phyloP scores from a whole-genome alignment of 2,329 filamentous ascomycete genomes.

The Pseudogymnoascus sp. region DNA sequence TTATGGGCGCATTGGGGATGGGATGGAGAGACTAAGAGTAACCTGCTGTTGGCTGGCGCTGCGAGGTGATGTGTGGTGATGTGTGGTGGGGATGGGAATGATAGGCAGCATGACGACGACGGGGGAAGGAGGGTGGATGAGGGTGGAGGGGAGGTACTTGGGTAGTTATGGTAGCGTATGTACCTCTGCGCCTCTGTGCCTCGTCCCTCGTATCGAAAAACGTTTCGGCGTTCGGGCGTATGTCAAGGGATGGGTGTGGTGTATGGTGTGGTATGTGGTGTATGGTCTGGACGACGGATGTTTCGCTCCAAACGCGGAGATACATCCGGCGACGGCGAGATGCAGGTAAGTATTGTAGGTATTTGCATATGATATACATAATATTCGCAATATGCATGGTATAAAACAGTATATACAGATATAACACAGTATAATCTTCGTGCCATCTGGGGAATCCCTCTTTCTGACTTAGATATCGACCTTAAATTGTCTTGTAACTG shows the following conservation, averaged over 20 bases:
- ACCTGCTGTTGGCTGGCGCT: background rate
- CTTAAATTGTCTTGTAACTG: background rate
- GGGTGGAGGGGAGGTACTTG: background rate
- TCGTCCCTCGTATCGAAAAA: background rate
- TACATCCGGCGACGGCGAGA: background rate
- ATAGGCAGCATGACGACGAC: slow-evolving; percentile 4
- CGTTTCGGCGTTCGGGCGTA: background rate
- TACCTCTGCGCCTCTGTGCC: background rate
- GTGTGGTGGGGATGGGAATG: background rate
- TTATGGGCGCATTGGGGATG: slow-evolving; percentile 3
- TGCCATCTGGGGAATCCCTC: background rate
- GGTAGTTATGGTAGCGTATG: background rate
- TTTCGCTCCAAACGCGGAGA: slow-evolving; percentile 3
- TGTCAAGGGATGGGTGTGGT: background rate
- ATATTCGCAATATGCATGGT: background rate
- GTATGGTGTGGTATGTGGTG: too few relatives aligned
- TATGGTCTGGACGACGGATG: background rate
- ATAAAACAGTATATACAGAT: background rate
- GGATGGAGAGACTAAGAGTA: background rate
- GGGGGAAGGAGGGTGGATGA: background rate
- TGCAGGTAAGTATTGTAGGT: background rate
- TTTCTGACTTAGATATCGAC: background rate
- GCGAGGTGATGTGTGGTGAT: background rate
- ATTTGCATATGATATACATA: too few relatives aligned
- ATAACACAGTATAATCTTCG: too few relatives aligned